Evolutionary conservation across 768 basidiomycete genomes (phyloP), one percentile per base, ranked within the genome.

Genomic region (Strobilomyces confusus): DNA sequence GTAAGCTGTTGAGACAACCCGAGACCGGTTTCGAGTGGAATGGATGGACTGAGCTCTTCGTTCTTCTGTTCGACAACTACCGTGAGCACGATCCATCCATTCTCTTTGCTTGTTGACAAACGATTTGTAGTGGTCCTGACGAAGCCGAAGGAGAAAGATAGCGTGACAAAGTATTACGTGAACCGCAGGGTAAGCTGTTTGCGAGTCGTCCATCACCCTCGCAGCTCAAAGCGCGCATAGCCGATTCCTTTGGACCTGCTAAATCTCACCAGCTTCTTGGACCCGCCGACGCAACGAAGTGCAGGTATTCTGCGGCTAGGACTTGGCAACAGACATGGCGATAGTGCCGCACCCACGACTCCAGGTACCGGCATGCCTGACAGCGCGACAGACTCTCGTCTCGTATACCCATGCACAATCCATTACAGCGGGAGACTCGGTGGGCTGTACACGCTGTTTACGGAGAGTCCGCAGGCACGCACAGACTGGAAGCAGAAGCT

Each of bases 31-130:
- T 93, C 58, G 87, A 88, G 67, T 89, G 86, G 85, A 91, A 81
- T 57, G 89, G 87, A 38, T 95, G 92, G 91, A 85, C 83, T 41
- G 94, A 98, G 69, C 78, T 95, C 8, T 89, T 86, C 57, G 87
- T 95, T 9, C 76, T 98, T 49, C 74, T 99, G 3, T 97, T 99
- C 61, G 97, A 99, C 69, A 93, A 98, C 63, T 99, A 98, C 62
- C 70, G 93, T 92, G 54, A 69, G 90, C 15, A n/a, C 34, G 11
- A 30, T 25, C 23, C 25, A 0, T 22, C 8, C 15, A 0, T 15
- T 20, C 12, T 15, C 11, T 13, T 26, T n/a, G 44, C n/a, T 22
- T 41, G 19, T 41, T 73, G 34, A 67, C 26, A 20, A 17, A 30
- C 22, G 17, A 14, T 44, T 22, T 59, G 7, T 63, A 94, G 93